Conservation (phyloP, 345 rosid genomes). For the Populus nigra region DNA sequence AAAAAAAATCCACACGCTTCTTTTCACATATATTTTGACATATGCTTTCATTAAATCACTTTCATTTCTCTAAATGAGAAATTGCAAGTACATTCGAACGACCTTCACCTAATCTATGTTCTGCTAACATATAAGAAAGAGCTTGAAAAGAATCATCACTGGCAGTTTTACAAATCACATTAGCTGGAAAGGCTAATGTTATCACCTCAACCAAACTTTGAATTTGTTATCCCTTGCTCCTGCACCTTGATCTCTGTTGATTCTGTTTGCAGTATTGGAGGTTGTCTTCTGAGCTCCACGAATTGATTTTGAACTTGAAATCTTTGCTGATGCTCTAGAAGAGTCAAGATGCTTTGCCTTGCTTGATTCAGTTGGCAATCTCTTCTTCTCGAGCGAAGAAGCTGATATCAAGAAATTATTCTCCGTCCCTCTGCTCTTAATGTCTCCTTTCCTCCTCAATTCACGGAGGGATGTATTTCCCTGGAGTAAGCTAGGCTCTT, state of each 20-base stretch:
- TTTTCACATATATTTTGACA: too few species aligned
- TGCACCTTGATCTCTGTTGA: slow-evolving; percentile 18
- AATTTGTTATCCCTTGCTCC: slow-evolving; percentile 17
- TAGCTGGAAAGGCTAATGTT: too few species aligned
- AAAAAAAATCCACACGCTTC: too few species aligned
- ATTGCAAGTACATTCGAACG: too few species aligned
- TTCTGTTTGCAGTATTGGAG: slow-evolving; percentile 10
- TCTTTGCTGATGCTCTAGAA: slow-evolving; percentile 30
- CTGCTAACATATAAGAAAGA: too few species aligned
- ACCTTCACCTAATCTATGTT: too few species aligned
- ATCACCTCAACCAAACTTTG: slow-evolving; percentile 30
- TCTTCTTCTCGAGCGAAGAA: slow-evolving; percentile 29
- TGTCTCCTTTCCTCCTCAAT: slow-evolving; percentile 35
- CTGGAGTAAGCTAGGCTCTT: slow-evolving; percentile 33
- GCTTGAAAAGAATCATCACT: too few species aligned
- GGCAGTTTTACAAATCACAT: too few species aligned
- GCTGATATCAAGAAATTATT: slow-evolving; percentile 22
- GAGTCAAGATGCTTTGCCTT: slow-evolving; percentile 25
- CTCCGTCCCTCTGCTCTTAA: slow-evolving; percentile 32
- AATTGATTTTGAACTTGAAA: slow-evolving; percentile 27
- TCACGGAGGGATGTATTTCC: slow-evolving; percentile 38
- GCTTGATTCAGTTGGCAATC: slow-evolving; percentile 15
- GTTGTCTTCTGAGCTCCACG: slow-evolving; percentile 10
- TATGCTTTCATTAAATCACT: too few species aligned
- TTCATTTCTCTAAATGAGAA: too few species aligned